These are phyloP conservation scores for Halteria grandinella DNA, from an alignment of 73 alveolate genomes.

Conservation along the genomic window DNA sequence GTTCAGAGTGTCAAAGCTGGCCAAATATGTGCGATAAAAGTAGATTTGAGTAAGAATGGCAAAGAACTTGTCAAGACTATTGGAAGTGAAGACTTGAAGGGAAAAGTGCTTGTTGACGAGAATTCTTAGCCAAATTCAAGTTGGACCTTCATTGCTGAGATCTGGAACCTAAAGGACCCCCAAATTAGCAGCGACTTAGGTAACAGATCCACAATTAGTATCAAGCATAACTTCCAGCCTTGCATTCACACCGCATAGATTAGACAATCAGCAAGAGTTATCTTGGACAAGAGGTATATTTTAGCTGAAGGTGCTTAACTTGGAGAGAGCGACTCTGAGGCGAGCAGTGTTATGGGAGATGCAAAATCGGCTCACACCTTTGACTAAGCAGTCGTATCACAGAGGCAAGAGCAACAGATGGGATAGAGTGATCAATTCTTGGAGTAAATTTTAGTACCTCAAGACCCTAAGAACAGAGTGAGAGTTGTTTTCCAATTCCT, in stretches of 20 bases:
- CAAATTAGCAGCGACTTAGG: too few relatives aligned
- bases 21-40: constrained; percentile 83
- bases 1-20: constrained; percentile 89
- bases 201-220: constrained; percentile 73
- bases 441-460: background rate
- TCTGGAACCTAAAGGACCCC: too few relatives aligned
- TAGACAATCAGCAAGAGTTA: constrained; percentile 85
- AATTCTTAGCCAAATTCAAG: constrained; percentile 87
- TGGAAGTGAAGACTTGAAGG: constrained; percentile 85
- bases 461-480: constrained; percentile 28
- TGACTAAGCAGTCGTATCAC: constrained; percentile 4
- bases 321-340: constrained; percentile 18
- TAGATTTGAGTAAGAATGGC: constrained; percentile 54
- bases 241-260: constrained; percentile 82
- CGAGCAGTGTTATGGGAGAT: too few relatives aligned
- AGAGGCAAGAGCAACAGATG: constrained; percentile 39
- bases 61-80: constrained; percentile 73
- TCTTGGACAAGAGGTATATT: constrained; percentile 9
- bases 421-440: constrained; percentile 1
- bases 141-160: constrained; percentile 84
- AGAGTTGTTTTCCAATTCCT: constrained; percentile 68
- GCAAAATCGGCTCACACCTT: constrained; percentile 22
- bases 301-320: background rate
- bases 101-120: constrained; percentile 87
- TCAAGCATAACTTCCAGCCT: constrained; percentile 86